These are phyloP conservation scores for Lavandula angustifolia DNA, from an alignment of 257 asterid species.

Conservation along the genomic window DNA sequence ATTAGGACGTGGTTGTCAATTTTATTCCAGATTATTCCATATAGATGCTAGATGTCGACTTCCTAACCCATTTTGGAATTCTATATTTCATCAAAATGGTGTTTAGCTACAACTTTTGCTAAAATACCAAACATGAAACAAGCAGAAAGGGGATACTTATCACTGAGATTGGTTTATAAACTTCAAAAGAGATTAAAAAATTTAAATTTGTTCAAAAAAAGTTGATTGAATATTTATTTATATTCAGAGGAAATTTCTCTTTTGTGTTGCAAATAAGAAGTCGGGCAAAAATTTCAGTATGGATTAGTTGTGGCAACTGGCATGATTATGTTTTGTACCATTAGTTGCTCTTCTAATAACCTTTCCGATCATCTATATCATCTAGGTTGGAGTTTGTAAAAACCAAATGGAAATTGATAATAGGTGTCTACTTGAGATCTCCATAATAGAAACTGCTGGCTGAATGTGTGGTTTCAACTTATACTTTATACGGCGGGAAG, in stretches of 20 bases:
- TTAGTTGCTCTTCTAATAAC: not conserved
- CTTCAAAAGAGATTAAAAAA: not conserved
- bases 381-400: not conserved
- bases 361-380: not conserved
- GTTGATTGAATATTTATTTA: not conserved
- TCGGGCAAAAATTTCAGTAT: too few relatives aligned
- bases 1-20: conserved; percentile 17
- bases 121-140: not conserved
- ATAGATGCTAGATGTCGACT: not conserved
- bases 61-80: not conserved
- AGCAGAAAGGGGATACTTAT: conserved; percentile 14
- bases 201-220: conserved; percentile 1
- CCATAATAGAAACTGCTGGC: not conserved
- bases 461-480: conserved; percentile 2
- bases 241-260: not conserved
- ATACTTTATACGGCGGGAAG: not conserved
- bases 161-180: not conserved
- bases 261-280: not conserved
- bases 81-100: not conserved
- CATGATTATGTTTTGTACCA: not conserved
- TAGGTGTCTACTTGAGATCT: too few relatives aligned
- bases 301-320: not conserved
- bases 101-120: not conserved
- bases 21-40: not conserved
- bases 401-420: not conserved